Conservation (phyloP, 129 eudicot genomes). For the Helichrysum umbraculigerum region DNA sequence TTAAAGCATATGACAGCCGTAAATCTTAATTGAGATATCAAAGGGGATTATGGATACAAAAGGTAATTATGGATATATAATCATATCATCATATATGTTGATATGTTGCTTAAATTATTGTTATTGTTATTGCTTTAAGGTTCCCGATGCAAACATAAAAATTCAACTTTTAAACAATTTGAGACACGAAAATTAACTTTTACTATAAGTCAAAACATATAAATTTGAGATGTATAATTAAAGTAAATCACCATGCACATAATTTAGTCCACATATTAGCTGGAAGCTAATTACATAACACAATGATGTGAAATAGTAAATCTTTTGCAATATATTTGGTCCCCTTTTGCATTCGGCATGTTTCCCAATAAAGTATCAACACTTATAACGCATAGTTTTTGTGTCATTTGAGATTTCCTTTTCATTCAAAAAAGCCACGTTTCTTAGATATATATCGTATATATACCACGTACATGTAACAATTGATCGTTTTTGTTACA, state of each 20-base stretch:
- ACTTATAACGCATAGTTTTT: constrained; percentile 14
- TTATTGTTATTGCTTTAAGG: constrained; percentile 37
- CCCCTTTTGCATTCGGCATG: constrained; percentile 28
- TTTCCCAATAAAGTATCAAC: constrained; percentile 25
- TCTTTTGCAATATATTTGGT: constrained; percentile 27
- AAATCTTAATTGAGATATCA: constrained; percentile 4
- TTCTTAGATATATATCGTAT: too few relatives aligned
- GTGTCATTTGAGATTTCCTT: constrained; percentile 2
- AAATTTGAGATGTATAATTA: background rate
- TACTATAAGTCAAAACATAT: constrained; percentile 29
- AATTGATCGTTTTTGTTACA: background rate
- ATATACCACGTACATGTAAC: background rate
- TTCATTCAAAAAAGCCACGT: background rate
- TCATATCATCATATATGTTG: constrained; percentile 18
- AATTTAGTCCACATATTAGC: constrained; percentile 24
- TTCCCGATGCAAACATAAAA: constrained; percentile 39
- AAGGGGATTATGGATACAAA: constrained; percentile 16
- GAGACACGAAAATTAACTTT: constrained; percentile 26
- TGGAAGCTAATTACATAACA: constrained; percentile 31
- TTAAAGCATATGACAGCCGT: constrained; percentile 1
- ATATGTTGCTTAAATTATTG: constrained; percentile 25
- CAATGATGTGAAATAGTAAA: constrained; percentile 27
- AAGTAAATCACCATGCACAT: constrained; percentile 31
- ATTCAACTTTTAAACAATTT: constrained; percentile 19
- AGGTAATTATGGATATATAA: constrained; percentile 15